Conservation (phyloP, 345 rosid species). For the Noccaea bulbosa region DNA sequence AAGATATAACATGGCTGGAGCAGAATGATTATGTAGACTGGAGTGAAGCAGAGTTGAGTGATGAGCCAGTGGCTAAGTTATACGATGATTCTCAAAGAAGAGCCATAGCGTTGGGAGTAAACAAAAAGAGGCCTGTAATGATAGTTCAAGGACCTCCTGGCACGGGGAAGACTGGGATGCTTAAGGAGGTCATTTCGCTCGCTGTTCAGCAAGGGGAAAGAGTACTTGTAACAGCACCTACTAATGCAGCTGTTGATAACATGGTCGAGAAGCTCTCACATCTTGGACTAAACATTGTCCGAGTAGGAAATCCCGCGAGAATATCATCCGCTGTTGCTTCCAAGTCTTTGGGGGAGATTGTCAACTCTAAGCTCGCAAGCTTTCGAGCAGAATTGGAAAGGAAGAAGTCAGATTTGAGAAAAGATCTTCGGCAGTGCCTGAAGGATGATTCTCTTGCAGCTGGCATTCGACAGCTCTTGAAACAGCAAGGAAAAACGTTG, state of each 20-base stretch:
- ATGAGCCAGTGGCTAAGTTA: conserved; percentile 49
- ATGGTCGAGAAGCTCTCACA: conserved; percentile 88
- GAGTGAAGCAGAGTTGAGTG: conserved; percentile 60
- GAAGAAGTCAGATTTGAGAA: conserved; percentile 85
- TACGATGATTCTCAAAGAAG: conserved; percentile 76
- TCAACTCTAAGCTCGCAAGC: conserved; percentile 69
- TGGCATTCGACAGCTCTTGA: conserved; percentile 93
- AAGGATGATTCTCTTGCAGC: conserved; percentile 94
- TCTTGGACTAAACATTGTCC: conserved; percentile 73
- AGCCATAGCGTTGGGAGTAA: conserved; percentile 76
- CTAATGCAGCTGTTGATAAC: conserved; percentile 96
- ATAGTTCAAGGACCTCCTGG: conserved; percentile 98
- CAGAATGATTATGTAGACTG: conserved; percentile 62
- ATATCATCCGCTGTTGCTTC: conserved; percentile 85
- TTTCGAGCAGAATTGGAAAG: conserved; percentile 71
- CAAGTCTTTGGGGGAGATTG: conserved; percentile 85
- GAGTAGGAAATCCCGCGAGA: conserved; percentile 96
- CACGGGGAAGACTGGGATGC: conserved; percentile 92
- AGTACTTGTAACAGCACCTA: conserved; percentile 94
- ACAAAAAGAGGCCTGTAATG: conserved; percentile 76
- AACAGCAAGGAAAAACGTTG: conserved; percentile 83
- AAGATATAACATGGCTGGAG: conserved; percentile 72
- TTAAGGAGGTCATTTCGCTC: conserved; percentile 69
- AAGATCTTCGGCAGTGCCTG: conserved; percentile 79
- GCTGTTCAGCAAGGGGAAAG: conserved; percentile 91